Evolutionary conservation across 2,329 filamentous ascomycete species (phyloP), one percentile per base, ranked within the genome.

Genomic region (Ceratocystis ficicola): DNA sequence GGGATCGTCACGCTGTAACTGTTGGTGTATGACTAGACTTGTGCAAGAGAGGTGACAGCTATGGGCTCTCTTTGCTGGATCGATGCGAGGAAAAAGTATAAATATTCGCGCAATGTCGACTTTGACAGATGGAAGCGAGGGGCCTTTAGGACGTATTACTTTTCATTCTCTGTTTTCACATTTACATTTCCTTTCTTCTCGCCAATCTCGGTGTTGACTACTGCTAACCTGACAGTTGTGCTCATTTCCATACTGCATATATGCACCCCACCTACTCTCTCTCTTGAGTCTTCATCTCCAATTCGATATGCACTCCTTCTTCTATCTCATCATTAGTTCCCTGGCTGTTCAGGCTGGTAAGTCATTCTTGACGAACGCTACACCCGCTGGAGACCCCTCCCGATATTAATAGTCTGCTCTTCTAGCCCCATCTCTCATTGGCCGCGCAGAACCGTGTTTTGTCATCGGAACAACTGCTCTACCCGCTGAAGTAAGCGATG

Each of bases 381-480:
- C n/a, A 36, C 6, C 28, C 8, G 8, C 12, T 41, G 36, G 1
- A 15, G 36, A 55, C 32, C 55, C 15, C 22, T 4, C 22, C 62
- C 25, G 46, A 66, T 60, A 44, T 17, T 36, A 12, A 32, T 5
- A 15, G 22, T 6, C n/a, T 36, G 7, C 1, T 17, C 30, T 3
- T 12, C 20, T n/a, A 69, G 68, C 68, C 15, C 69, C 68, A 55
- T 44, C 44, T 12, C 55, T 72, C n/a, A 52, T 59, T n/a, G n/a
- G 66, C 10, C 73, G 74, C 62, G 73, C 74, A 28, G 72, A 70
- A 50, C 74, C 80, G 48, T 85, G 83, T 76, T 84, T 84, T 75
- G 68, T 85, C 15, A 72, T 83, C 68, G 83, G 83, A 69, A 75
- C 73, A 63, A 73, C 74, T 4, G 72, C 74, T 2, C 79, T 85